Evolutionary conservation across 2,329 filamentous ascomycete genomes (phyloP).

Genomic region (Neurospora sp.): DNA sequence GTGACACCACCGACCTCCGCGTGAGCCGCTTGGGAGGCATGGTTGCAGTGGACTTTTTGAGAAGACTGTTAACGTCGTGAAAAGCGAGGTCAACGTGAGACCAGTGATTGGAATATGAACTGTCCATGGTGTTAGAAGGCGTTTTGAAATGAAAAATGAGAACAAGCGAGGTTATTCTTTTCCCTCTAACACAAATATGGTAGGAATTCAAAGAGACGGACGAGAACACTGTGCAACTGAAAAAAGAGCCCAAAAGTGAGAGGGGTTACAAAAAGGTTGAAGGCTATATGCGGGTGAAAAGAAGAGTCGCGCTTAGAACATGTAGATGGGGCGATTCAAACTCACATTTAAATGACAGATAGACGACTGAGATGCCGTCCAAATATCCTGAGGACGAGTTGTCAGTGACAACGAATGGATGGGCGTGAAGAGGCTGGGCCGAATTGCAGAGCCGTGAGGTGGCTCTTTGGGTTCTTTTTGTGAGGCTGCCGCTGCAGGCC

Average conservation of each 20-base stretch:
- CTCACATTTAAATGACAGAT: neutral
- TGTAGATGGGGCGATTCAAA: neutral
- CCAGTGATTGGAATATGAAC: neutral
- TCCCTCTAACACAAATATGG: neutral
- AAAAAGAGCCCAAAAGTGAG: neutral
- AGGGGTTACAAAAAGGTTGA: neutral
- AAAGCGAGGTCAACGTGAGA: neutral
- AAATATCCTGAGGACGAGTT: neutral
- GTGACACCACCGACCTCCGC: constrained; percentile 6
- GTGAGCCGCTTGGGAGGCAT: constrained; percentile 9
- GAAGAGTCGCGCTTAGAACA: neutral
- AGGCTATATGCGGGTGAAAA: neutral
- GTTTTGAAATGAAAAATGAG: neutral
- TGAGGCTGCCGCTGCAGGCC: neutral
- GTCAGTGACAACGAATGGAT: neutral
- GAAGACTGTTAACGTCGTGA: neutral
- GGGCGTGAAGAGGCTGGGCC: neutral
- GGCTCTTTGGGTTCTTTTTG: neutral
- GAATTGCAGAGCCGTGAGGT: neutral
- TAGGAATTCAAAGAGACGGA: neutral
- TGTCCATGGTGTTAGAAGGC: neutral
- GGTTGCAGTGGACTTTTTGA: neutral
- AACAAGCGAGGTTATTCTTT: neutral
- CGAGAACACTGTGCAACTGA: neutral
- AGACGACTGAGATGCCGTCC: neutral